Evolutionary conservation across 176 grass and related monocot genomes (phyloP).

Genomic region (Phragmites australis): DNA sequence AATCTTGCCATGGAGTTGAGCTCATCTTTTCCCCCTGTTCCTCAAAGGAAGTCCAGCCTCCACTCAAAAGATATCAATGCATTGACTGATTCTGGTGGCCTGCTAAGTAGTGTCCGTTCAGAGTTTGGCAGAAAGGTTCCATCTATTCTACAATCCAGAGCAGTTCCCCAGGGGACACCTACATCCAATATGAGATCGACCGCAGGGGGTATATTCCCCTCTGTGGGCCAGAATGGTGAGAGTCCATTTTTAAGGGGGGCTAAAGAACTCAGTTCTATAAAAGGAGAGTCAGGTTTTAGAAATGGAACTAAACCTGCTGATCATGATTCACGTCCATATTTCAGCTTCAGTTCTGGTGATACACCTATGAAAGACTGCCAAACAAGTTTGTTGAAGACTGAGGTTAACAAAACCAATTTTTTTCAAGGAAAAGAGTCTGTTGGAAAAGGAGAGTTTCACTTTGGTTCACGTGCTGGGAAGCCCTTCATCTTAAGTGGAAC

Average conservation of each 20-base stretch:
- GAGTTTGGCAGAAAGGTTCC: conserved; percentile 56
- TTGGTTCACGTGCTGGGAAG: conserved; percentile 43
- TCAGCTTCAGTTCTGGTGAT: conserved; percentile 46
- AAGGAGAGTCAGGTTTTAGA: conserved; percentile 41
- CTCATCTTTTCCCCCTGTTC: conserved; percentile 38
- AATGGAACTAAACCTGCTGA: conserved; percentile 43
- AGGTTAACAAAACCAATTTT: conserved; percentile 36
- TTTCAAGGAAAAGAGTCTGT: conserved; percentile 49
- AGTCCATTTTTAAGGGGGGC: conserved; percentile 40
- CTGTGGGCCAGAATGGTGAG: conserved; percentile 40
- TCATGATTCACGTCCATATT: conserved; percentile 43
- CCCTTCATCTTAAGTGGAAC: conserved; percentile 45
- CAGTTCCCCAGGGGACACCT: conserved; percentile 34
- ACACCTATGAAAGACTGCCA: conserved; percentile 42
- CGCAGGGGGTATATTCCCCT: conserved; percentile 39
- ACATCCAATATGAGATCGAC: conserved; percentile 42
- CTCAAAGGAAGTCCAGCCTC: conserved; percentile 45
- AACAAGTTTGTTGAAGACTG: conserved; percentile 42
- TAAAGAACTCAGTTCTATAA: conserved; percentile 45
- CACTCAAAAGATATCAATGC: conserved; percentile 37
- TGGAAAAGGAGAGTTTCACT: conserved; percentile 48
- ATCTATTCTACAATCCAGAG: conserved; percentile 52
- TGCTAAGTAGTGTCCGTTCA: conserved; percentile 16
- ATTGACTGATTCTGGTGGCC: conserved; percentile 30
- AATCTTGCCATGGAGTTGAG: conserved; percentile 29